Conservation (phyloP, 2,329 filamentous ascomycete genomes). For the Fusarium luffae region DNA sequence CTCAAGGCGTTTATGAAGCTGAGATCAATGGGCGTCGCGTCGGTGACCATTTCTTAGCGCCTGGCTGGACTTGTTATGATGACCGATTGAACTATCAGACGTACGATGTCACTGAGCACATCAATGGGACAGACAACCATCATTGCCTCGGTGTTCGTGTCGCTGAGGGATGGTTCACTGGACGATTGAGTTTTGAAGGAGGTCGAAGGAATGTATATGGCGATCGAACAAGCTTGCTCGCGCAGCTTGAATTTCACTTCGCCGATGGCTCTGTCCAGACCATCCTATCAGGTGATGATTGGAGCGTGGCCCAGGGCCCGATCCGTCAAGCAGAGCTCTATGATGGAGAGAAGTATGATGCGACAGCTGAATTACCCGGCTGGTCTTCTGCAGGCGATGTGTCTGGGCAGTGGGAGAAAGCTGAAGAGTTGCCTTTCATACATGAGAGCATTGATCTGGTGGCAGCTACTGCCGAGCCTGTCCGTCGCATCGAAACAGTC, state of each 20-base stretch:
- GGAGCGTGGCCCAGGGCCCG: conserved; percentile 51
- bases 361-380: conserved; percentile 39
- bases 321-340: conserved; percentile 58
- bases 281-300: conserved; percentile 53
- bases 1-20: conserved; percentile 58
- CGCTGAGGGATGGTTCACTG: conserved; percentile 62
- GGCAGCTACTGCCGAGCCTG: conserved; percentile 44
- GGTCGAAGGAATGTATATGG: conserved; percentile 51
- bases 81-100: conserved; percentile 62
- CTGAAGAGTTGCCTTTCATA: conserved; percentile 6
- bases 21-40: conserved; percentile 57
- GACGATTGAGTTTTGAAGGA: conserved; percentile 49
- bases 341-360: conserved; percentile 64
- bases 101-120: conserved; percentile 59
- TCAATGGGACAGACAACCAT: conserved; percentile 38
- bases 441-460: conserved; percentile 41
- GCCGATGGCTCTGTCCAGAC: conserved; percentile 45
- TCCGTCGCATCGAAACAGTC: conserved; percentile 51
- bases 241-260: conserved; percentile 53
- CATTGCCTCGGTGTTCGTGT: conserved; percentile 46
- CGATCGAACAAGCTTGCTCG: conserved; percentile 52
- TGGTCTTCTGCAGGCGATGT: conserved; percentile 27
- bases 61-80: conserved; percentile 64
- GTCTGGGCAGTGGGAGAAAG: not conserved
- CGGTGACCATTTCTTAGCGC: conserved; percentile 57